Evolutionary conservation across 768 basidiomycete species (phyloP).

Genomic region (Cyclocybe cylindracea): DNA sequence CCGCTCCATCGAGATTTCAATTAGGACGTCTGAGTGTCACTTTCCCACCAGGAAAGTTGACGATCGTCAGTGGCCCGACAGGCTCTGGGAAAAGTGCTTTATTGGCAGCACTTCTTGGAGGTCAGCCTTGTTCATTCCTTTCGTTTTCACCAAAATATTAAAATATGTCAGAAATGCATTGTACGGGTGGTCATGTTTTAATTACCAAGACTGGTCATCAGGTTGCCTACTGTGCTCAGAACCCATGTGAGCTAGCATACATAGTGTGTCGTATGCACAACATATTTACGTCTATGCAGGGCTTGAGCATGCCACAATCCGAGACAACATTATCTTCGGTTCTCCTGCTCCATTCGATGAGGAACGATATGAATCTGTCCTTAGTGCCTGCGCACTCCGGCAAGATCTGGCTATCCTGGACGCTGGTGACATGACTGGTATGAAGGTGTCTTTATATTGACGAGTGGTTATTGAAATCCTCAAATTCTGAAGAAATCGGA

Average conservation of each 20-base stretch:
- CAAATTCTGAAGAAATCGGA: slow-evolving; percentile 55
- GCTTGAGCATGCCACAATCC: slow-evolving; percentile 81
- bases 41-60: slow-evolving; percentile 60
- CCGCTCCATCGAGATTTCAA: slow-evolving; percentile 42
- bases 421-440: slow-evolving; percentile 78
- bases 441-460: neutral
- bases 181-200: slow-evolving; percentile 50
- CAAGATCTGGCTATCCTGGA: slow-evolving; percentile 73
- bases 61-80: slow-evolving; percentile 64
- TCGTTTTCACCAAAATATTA: slow-evolving; percentile 1
- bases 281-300: slow-evolving; percentile 33
- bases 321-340: slow-evolving; percentile 81
- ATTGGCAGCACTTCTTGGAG: slow-evolving; percentile 65
- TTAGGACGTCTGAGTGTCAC: slow-evolving; percentile 57
- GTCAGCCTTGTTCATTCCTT: slow-evolving; percentile 32
- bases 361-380: slow-evolving; percentile 61
- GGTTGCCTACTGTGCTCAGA: slow-evolving; percentile 72
- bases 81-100: slow-evolving; percentile 73
- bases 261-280: neutral
- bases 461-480: neutral
- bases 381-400: slow-evolving; percentile 76
- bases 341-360: slow-evolving; percentile 58
- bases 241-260: slow-evolving; percentile 46
- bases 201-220: slow-evolving; percentile 58
- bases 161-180: slow-evolving; percentile 55